A percentile compares a stretch with the other conserved stretches of the same genome.
Conservation (phyloP, 352 stramenopile species). For the Globisporangium abappressorium region DNA sequence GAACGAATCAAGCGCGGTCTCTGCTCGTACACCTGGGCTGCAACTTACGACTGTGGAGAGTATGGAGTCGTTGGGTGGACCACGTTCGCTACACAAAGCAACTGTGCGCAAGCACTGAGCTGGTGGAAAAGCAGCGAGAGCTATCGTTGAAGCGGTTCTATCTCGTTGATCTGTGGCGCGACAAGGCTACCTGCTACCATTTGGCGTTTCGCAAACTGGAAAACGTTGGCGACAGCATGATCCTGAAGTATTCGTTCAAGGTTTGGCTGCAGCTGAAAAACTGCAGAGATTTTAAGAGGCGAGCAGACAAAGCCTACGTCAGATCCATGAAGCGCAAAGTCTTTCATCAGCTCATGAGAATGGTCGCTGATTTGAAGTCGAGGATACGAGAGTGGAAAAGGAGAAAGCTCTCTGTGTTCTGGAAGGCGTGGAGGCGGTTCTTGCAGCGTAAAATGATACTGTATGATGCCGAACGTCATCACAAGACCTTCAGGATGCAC, state of each 20-base stretch:
- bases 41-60: not conserved
- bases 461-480: not conserved
- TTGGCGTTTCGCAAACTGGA: not conserved
- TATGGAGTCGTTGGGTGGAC: not conserved
- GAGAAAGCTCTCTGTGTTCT: not conserved
- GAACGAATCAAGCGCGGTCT: not conserved
- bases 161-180: slow-evolving; percentile 2
- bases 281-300: not conserved
- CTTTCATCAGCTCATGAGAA: not conserved
- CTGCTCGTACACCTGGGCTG: not conserved
- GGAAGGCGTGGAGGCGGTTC: slow-evolving; percentile 2
- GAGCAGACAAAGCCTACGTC: not conserved
- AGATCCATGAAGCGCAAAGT: not conserved
- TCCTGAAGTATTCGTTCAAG: not conserved
- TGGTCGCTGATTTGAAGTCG: not conserved
- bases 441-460: not conserved
- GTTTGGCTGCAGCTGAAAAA: not conserved
- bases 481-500: not conserved
- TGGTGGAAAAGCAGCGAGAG: not conserved
- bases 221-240: not conserved
- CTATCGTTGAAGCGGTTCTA: not conserved
- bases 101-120: not conserved
- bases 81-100: not conserved
- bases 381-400: not conserved
- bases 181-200: not conserved